Conservation (phyloP, 1,284 basidiomycete species). For the Ceratobasidium sp. region DNA sequence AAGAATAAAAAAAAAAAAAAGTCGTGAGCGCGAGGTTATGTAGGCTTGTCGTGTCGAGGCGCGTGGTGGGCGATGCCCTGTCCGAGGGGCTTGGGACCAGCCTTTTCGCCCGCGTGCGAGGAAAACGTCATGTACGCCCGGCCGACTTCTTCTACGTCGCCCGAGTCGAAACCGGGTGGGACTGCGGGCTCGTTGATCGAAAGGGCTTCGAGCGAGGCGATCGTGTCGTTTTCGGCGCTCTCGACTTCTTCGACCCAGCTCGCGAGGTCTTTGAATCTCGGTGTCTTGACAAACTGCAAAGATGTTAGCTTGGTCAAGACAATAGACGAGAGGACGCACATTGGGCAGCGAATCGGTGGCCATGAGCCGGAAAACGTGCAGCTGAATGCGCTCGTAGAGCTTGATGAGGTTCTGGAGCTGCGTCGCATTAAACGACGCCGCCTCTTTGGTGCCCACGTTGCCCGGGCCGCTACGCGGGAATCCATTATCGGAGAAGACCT, state of each 20-base stretch:
- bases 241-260: constrained; percentile 77
- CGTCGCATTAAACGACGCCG: constrained; percentile 80
- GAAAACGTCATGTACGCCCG: constrained; percentile 86
- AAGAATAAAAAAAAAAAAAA: not conserved
- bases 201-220: constrained; percentile 47
- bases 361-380: constrained; percentile 96
- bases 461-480: constrained; percentile 32
- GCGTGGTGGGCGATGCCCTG: constrained; percentile 34
- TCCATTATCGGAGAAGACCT: constrained; percentile 66
- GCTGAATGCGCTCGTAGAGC: constrained; percentile 95
- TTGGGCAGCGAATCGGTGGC: constrained; percentile 97
- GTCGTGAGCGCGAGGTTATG: constrained; percentile 22
- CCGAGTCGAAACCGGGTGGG: constrained; percentile 67
- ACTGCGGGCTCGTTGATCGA: constrained; percentile 59
- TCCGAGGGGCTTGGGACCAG: constrained; percentile 30
- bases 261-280: constrained; percentile 74
- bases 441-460: constrained; percentile 74
- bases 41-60: constrained; percentile 23
- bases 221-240: constrained; percentile 63
- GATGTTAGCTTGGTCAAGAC: not conserved
- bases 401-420: constrained; percentile 93
- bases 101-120: constrained; percentile 66
- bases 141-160: constrained; percentile 66
- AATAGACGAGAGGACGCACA: constrained; percentile 55
- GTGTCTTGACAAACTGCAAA: constrained; percentile 80